Conservation (phyloP, 2,329 filamentous ascomycete genomes). For the Didymella lethalis region DNA sequence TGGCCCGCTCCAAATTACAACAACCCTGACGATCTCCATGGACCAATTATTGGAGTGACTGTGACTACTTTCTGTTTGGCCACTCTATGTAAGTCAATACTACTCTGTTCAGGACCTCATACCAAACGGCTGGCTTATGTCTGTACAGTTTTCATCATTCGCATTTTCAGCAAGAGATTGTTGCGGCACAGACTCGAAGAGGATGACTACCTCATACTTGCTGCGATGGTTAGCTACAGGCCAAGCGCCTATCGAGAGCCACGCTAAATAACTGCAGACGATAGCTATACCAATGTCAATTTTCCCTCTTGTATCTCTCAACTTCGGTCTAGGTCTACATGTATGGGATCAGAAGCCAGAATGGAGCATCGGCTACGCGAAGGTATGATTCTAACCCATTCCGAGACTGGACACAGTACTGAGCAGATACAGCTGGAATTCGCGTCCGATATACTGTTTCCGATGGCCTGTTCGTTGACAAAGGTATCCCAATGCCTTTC, state of each 20-base stretch:
- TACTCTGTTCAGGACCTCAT: too few relatives aligned
- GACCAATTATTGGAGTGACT: constrained; percentile 30
- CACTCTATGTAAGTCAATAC: constrained; percentile 25
- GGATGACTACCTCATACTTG: constrained; percentile 41
- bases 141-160: constrained; percentile 10
- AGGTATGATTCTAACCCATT: constrained; percentile 22
- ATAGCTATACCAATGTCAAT: constrained; percentile 30
- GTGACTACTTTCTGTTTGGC: constrained; percentile 28
- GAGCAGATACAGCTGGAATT: constrained; percentile 29
- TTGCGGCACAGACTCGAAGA: constrained; percentile 30
- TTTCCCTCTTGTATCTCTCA: constrained; percentile 31
- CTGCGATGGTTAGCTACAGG: constrained; percentile 29
- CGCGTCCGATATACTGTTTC: constrained; percentile 35
- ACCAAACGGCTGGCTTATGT: too few relatives aligned
- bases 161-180: constrained; percentile 36
- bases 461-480: constrained; percentile 33
- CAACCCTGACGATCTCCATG: constrained; percentile 31
- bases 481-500: constrained; percentile 43
- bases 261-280: constrained; percentile 19
- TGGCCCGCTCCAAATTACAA: constrained; percentile 41
- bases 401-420: background rate
- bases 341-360: constrained; percentile 41
- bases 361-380: constrained; percentile 32
- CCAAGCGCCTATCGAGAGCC: too few relatives aligned
- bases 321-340: constrained; percentile 35